Evolutionary conservation across 306 rosid genomes (phyloP).

Genomic region (Vigna nakashimae): DNA sequence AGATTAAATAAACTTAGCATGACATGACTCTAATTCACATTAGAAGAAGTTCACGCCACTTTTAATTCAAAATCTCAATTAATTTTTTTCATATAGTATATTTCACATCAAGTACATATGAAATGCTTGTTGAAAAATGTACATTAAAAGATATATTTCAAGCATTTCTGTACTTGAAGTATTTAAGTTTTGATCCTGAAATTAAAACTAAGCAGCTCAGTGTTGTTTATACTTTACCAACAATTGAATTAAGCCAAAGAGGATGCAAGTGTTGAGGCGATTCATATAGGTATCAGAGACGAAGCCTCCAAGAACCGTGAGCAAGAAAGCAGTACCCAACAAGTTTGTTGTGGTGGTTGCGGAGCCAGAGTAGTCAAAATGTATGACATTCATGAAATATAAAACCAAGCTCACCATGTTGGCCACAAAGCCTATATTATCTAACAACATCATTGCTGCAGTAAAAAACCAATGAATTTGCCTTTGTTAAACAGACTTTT

Average conservation of each 20-base stretch:
- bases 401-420: slow-evolving; percentile 69
- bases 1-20: too few relatives aligned
- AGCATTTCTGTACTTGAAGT: not conserved
- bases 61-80: too few relatives aligned
- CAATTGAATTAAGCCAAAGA: slow-evolving; percentile 57
- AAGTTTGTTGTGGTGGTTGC: slow-evolving; percentile 65
- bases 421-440: slow-evolving; percentile 67
- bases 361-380: slow-evolving; percentile 52
- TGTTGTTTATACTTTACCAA: slow-evolving; percentile 45
- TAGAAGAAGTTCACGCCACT: too few relatives aligned
- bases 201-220: not conserved
- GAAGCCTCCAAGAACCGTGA: slow-evolving; percentile 63
- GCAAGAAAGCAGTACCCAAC: slow-evolving; percentile 60
- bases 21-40: too few relatives aligned
- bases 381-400: slow-evolving; percentile 51
- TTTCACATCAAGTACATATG: too few relatives aligned
- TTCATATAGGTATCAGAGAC: slow-evolving; percentile 64
- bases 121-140: too few relatives aligned
- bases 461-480: not conserved
- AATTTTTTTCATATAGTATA: too few relatives aligned
- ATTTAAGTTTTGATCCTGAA: not conserved
- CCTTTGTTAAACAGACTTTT: not conserved
- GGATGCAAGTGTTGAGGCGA: slow-evolving; percentile 64
- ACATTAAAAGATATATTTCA: too few relatives aligned
- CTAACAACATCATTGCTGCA: slow-evolving; percentile 58